Conservation (phyloP, 2,329 filamentous ascomycete species). For the Fusarium citri region DNA sequence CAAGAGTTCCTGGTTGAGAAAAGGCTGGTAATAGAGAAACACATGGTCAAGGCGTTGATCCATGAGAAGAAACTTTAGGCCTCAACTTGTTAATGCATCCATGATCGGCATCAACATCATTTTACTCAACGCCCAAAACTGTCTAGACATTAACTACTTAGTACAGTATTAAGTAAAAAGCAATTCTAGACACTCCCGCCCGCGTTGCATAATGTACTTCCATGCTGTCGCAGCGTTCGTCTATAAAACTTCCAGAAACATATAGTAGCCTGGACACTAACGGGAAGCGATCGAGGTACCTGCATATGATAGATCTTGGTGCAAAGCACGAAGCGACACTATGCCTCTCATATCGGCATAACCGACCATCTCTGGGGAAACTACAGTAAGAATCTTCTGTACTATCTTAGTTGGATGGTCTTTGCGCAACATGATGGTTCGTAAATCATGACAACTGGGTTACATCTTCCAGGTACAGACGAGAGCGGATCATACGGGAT, state of each 20-base stretch:
- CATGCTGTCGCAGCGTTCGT: not conserved
- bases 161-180: not conserved
- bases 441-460: slow-evolving; percentile 12
- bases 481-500: slow-evolving; percentile 15
- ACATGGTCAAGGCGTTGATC: not conserved
- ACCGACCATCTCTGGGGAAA: slow-evolving; percentile 4
- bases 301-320: slow-evolving; percentile 3
- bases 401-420: not conserved
- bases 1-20: not conserved
- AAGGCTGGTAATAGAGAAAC: not conserved
- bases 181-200: not conserved
- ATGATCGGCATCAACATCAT: not conserved
- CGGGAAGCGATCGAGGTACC: slow-evolving; percentile 1
- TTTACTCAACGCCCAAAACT: not conserved
- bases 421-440: not conserved
- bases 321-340: not conserved
- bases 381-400: not conserved
- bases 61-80: not conserved
- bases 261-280: not conserved
- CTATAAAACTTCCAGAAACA: not conserved
- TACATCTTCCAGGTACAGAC: slow-evolving; percentile 15
- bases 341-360: not conserved
- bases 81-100: not conserved
- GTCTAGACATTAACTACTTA: not conserved
- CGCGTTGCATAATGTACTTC: slow-evolving; percentile 14